Percentiles rank a stretch among this genome's conserved stretches.
Conservation (phyloP, 345 rosid species). For the Populus ilicifolia region DNA sequence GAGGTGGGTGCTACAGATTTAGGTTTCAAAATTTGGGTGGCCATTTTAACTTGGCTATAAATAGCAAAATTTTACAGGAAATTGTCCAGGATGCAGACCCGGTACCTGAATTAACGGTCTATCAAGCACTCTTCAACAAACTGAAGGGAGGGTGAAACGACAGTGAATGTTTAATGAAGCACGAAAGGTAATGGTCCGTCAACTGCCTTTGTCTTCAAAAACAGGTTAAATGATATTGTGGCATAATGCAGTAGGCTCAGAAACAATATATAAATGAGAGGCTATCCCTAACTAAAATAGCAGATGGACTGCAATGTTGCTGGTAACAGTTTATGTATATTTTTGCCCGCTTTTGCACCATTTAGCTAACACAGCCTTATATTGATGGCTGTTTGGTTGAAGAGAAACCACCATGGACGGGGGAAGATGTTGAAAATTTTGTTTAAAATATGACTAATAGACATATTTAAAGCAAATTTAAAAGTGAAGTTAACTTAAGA, state of each 20-base stretch:
- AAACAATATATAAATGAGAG: too few relatives aligned
- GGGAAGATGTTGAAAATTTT: background rate
- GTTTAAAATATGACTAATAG: too few relatives aligned
- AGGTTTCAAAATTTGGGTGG: conserved; percentile 31
- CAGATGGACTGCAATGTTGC: too few relatives aligned
- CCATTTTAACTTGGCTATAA: conserved; percentile 27
- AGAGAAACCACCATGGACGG: background rate
- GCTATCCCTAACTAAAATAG: too few relatives aligned
- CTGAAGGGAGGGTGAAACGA: background rate
- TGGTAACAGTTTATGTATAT: too few relatives aligned
- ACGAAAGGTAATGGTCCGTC: background rate
- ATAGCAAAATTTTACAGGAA: conserved; percentile 5
- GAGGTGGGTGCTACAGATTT: conserved; percentile 14
- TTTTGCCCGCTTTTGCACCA: background rate
- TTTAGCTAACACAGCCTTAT: background rate
- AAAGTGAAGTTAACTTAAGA: too few relatives aligned
- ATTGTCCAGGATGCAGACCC: conserved; percentile 8
- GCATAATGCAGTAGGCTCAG: too few relatives aligned
- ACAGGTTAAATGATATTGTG: too few relatives aligned
- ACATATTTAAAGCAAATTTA: too few relatives aligned
- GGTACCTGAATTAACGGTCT: conserved; percentile 53
- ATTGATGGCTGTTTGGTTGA: background rate
- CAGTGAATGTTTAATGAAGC: background rate
- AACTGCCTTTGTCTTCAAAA: background rate
- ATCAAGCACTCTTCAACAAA: conserved; percentile 24